Evolutionary conservation across 768 basidiomycete species (phyloP).

Genomic region (Lactarius vividus): DNA sequence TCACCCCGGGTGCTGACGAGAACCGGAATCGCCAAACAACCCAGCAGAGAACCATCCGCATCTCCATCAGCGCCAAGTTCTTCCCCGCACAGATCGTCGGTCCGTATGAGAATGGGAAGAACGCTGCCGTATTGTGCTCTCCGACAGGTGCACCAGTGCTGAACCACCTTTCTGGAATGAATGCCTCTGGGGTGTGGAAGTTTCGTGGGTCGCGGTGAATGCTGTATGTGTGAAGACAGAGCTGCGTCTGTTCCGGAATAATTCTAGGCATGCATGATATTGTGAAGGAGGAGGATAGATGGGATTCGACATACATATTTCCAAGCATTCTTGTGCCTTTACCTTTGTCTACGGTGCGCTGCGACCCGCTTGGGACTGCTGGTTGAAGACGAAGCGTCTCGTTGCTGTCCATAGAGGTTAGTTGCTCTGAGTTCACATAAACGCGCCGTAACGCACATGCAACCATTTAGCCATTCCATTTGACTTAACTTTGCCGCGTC

Average conservation of each 20-base stretch:
- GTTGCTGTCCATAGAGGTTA: background rate
- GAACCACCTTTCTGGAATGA: slow-evolving; percentile 5
- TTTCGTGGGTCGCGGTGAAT: background rate
- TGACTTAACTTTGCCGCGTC: too few relatives aligned
- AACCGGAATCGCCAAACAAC: background rate
- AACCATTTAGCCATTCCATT: too few relatives aligned
- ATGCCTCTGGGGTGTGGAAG: background rate
- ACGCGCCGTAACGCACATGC: too few relatives aligned
- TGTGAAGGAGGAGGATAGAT: background rate
- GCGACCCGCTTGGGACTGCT: background rate
- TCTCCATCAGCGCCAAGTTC: slow-evolving; percentile 26
- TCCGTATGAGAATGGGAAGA: slow-evolving; percentile 28
- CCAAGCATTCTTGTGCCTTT: background rate
- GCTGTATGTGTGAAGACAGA: background rate
- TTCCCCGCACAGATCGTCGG: slow-evolving; percentile 26
- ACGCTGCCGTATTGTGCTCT: slow-evolving; percentile 16
- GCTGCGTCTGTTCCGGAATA: slow-evolving; percentile 1
- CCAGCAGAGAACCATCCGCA: slow-evolving; percentile 2
- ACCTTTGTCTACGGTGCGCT: background rate
- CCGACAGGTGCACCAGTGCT: too few relatives aligned
- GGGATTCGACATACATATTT: background rate
- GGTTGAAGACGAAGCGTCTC: slow-evolving; percentile 3
- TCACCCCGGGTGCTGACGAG: background rate
- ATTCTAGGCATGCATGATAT: background rate
- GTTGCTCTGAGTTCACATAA: background rate